Evolutionary conservation across 1,284 basidiomycete genomes (phyloP).

Genomic region (Violaceomyces palustris): DNA sequence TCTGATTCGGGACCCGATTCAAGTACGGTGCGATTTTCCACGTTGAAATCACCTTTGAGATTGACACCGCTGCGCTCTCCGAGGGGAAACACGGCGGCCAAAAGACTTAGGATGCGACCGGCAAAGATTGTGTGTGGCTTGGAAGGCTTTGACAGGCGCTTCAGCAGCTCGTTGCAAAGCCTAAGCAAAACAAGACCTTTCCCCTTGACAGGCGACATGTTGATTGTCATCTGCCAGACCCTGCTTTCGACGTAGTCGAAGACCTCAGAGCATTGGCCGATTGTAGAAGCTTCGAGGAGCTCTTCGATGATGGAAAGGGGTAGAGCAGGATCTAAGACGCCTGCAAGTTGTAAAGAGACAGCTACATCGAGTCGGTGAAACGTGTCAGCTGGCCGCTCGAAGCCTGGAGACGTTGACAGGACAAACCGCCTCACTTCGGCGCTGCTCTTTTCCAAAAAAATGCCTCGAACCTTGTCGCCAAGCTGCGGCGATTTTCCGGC

Average conservation of each 20-base stretch:
- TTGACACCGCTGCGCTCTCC: slow-evolving; percentile 87
- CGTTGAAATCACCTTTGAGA: slow-evolving; percentile 70
- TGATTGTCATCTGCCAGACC: slow-evolving; percentile 30
- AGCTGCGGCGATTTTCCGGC: too few relatives aligned
- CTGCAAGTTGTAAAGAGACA: slow-evolving; percentile 18
- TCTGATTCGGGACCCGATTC: slow-evolving; percentile 20
- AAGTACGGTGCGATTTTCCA: slow-evolving; percentile 58
- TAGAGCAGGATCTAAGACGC: slow-evolving; percentile 27
- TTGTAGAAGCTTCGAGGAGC: slow-evolving; percentile 30
- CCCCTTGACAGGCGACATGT: slow-evolving; percentile 73
- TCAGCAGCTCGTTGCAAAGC: slow-evolving; percentile 76
- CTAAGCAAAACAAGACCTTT: slow-evolving; percentile 78
- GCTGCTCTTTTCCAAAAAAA: too few relatives aligned
- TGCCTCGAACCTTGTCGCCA: too few relatives aligned
- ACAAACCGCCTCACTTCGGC: too few relatives aligned
- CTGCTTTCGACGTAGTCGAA: slow-evolving; percentile 37
- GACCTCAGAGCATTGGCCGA: slow-evolving; percentile 29
- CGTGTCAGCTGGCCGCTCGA: too few relatives aligned
- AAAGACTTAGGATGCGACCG: slow-evolving; percentile 77
- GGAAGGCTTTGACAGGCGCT: slow-evolving; percentile 76
- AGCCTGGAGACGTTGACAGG: too few relatives aligned
- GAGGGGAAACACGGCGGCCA: slow-evolving; percentile 77
- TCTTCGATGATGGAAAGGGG: slow-evolving; percentile 37
- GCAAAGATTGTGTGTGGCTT: slow-evolving; percentile 72
- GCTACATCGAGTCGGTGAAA: slow-evolving; percentile 33